These are phyloP conservation scores for Trichophyton schoenleinii DNA, from an alignment of 2,329 filamentous ascomycete genomes.

Conservation along the genomic window DNA sequence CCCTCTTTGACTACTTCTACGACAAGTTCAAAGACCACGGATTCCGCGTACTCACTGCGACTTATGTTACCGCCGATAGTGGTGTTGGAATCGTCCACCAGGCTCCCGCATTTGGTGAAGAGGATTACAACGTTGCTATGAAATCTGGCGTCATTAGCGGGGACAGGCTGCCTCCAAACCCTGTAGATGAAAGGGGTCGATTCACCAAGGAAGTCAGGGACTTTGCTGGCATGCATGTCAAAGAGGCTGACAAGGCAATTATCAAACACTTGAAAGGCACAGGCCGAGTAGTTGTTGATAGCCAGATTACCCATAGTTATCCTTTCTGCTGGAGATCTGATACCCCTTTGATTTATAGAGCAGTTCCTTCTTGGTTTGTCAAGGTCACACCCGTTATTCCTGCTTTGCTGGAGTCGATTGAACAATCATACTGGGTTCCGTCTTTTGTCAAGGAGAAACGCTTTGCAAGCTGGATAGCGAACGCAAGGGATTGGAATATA, in stretches of 20 bases:
- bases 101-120: slow-evolving; percentile 84
- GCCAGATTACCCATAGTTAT: slow-evolving; percentile 80
- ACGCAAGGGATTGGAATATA: slow-evolving; percentile 90
- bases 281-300: slow-evolving; percentile 69
- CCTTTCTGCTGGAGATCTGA: slow-evolving; percentile 93
- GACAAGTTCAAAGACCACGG: slow-evolving; percentile 75
- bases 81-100: slow-evolving; percentile 93
- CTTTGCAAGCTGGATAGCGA: slow-evolving; percentile 82
- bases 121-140: slow-evolving; percentile 79
- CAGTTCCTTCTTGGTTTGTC: slow-evolving; percentile 91
- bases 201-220: slow-evolving; percentile 68
- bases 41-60: slow-evolving; percentile 70
- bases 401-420: slow-evolving; percentile 80
- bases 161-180: slow-evolving; percentile 69
- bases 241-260: slow-evolving; percentile 83
- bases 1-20: slow-evolving; percentile 80
- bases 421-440: slow-evolving; percentile 84
- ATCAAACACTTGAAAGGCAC: slow-evolving; percentile 73
- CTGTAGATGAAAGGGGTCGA: slow-evolving; percentile 70
- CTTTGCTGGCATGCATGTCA: slow-evolving; percentile 79
- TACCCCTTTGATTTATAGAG: slow-evolving; percentile 82
- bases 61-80: slow-evolving; percentile 77
- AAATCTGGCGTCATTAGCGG: slow-evolving; percentile 66
- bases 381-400: slow-evolving; percentile 73
- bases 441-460: slow-evolving; percentile 80